Evolutionary conservation across 2,329 filamentous ascomycete species (phyloP), one percentile per base, ranked within the genome.

Genomic region (Ophioceras dolichostomum): DNA sequence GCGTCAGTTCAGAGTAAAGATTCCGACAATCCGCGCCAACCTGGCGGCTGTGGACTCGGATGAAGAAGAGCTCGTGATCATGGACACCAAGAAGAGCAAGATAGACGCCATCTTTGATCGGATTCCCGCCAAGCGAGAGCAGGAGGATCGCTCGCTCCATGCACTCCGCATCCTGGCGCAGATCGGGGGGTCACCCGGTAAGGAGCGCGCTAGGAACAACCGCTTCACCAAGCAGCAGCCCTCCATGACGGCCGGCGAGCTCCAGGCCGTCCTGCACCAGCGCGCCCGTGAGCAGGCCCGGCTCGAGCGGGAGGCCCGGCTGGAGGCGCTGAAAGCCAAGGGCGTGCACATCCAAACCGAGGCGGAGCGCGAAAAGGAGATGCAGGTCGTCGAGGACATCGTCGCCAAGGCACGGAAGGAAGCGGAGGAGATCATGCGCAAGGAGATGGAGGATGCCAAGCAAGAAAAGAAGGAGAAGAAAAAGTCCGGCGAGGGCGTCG

Each of bases 361-460:
- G 2, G 89, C 95, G 57, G 88, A 98, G 55, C 76, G 84, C 16
- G 83, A 88, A 51, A 74, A 76, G 24, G 82, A 94, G 53, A 76
- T 86, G 56, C 77, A 83, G 40, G 77, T 88, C 41, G 76, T 94
- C 10, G 91, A 96, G 48, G 82, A 95, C 50, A 72, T 96, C 42
- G 74, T 96, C 19, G 81, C 89, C 34, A 87, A 80, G 49, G 89
- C 88, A 16, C 72, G 87, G 40, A 69, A 77, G 43, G 85, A 96
- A 53, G 88, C 80, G 2, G 73, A 83, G 32, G 78, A 82, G 46
- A 78, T 96, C 35, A 81, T 79, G 58, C 76, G 81, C 48, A 67
- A 76, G 34, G 91, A 98, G 59, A 77, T 77, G 44, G 79, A 73
- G 20, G 77, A 75, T 32, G 76, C 76, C 1, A 89, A 83, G 60